phyloP scores from a whole-genome alignment of 2,329 filamentous ascomycete species.

The Aspergillus pseudoviridinutans region DNA sequence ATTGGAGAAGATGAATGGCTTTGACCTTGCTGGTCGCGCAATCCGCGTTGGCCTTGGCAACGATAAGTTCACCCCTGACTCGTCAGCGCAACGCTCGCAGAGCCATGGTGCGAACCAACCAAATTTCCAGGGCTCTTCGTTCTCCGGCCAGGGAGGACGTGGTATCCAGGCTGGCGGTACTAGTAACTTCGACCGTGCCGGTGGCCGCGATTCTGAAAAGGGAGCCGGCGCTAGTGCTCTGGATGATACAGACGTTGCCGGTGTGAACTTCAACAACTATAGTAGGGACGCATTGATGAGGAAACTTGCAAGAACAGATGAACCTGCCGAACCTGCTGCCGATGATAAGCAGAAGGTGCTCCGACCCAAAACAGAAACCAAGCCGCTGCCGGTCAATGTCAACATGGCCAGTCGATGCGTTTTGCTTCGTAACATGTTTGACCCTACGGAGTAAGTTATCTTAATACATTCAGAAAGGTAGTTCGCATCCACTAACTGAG shows the following conservation, averaged over 20 bases:
- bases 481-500: slow-evolving; percentile 30
- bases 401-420: slow-evolving; percentile 93
- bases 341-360: slow-evolving; percentile 67
- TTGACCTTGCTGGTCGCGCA: slow-evolving; percentile 92
- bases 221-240: slow-evolving; percentile 84
- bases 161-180: slow-evolving; percentile 73
- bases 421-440: slow-evolving; percentile 92
- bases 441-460: slow-evolving; percentile 75
- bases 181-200: slow-evolving; percentile 81
- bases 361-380: slow-evolving; percentile 74
- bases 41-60: slow-evolving; percentile 99
- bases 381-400: slow-evolving; percentile 77
- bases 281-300: slow-evolving; percentile 98
- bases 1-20: slow-evolving; percentile 98
- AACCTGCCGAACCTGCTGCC: slow-evolving; percentile 57
- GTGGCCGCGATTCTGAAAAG: slow-evolving; percentile 85
- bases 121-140: slow-evolving; percentile 82
- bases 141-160: slow-evolving; percentile 85
- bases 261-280: slow-evolving; percentile 99
- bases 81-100: slow-evolving; percentile 89
- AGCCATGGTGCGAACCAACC: slow-evolving; percentile 63
- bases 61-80: slow-evolving; percentile 99
- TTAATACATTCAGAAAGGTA: background rate
- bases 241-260: slow-evolving; percentile 94
- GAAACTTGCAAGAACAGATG: slow-evolving; percentile 94